A percentile compares a stretch with the other conserved stretches of the same genome.
phyloP scores from a whole-genome alignment of 176 grass and related monocot species.

The Themeda triandra region DNA sequence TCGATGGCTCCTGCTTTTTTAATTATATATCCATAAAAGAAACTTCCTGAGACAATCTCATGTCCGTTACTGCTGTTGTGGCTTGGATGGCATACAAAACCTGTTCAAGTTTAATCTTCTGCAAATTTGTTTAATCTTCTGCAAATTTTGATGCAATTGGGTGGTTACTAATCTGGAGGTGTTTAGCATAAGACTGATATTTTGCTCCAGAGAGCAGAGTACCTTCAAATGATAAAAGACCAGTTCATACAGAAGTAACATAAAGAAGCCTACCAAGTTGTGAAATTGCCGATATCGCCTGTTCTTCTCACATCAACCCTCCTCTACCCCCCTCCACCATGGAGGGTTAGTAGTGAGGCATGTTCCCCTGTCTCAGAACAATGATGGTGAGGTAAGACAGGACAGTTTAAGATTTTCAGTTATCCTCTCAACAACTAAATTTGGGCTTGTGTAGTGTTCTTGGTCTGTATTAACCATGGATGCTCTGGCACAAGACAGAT shows the following conservation, averaged over 20 bases:
- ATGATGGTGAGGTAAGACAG: conserved; percentile 66
- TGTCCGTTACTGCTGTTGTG: neutral
- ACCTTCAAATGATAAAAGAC: conserved; percentile 42
- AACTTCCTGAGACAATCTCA: conserved; percentile 3
- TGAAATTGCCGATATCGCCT: conserved; percentile 61
- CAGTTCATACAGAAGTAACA: conserved; percentile 41
- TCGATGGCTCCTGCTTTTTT: neutral
- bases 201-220: neutral
- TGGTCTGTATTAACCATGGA: neutral
- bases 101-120: neutral
- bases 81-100: neutral
- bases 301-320: conserved; percentile 80
- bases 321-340: conserved; percentile 56
- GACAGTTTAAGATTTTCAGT: conserved; percentile 22
- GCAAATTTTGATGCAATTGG: conserved; percentile 4
- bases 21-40: conserved; percentile 16
- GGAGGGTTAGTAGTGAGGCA: conserved; percentile 73
- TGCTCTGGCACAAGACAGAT: neutral
- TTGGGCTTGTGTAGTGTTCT: neutral
- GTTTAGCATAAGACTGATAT: conserved; percentile 5
- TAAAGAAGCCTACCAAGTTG: conserved; percentile 66
- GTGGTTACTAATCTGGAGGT: neutral
- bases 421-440: conserved; percentile 14
- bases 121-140: conserved; percentile 2
- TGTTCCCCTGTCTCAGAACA: conserved; percentile 78